Evolutionary conservation across 2,329 filamentous ascomycete genomes (phyloP).

Genomic region (Sarocladium oryzae): DNA sequence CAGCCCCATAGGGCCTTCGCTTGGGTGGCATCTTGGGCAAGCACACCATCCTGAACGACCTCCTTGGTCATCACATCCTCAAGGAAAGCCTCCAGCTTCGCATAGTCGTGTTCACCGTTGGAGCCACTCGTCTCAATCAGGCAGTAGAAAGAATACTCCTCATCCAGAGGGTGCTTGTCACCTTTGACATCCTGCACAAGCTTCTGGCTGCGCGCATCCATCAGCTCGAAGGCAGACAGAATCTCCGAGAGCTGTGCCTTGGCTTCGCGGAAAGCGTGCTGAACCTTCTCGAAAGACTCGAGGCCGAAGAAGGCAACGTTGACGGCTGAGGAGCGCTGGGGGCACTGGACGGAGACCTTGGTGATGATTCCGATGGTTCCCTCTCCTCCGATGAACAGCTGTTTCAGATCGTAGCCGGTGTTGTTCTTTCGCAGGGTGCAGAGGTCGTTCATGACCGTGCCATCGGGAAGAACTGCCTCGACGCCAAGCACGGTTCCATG

Average conservation of each 20-base stretch:
- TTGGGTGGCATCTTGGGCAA: slow-evolving; percentile 92
- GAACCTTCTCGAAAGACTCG: slow-evolving; percentile 83
- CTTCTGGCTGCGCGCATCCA: slow-evolving; percentile 80
- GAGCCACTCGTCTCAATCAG: slow-evolving; percentile 94
- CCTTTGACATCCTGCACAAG: slow-evolving; percentile 69
- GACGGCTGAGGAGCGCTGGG: slow-evolving; percentile 77
- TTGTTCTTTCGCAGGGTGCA: slow-evolving; percentile 93
- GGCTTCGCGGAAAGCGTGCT: slow-evolving; percentile 78
- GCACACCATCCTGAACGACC: slow-evolving; percentile 80
- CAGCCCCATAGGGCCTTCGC: slow-evolving; percentile 79
- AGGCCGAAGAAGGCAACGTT: slow-evolving; percentile 95
- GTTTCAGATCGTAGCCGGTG: slow-evolving; percentile 95
- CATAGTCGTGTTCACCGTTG: slow-evolving; percentile 86
- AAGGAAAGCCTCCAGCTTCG: slow-evolving; percentile 84
- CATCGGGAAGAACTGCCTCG: slow-evolving; percentile 89
- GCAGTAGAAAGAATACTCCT: slow-evolving; percentile 88
- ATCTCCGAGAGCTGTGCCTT: slow-evolving; percentile 91
- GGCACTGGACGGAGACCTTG: slow-evolving; percentile 80
- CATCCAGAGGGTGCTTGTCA: slow-evolving; percentile 74
- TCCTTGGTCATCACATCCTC: slow-evolving; percentile 86
- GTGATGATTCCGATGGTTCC: slow-evolving; percentile 95
- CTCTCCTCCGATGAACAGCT: slow-evolving; percentile 92
- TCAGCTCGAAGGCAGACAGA: slow-evolving; percentile 93
- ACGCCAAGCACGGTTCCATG: slow-evolving; percentile 90
- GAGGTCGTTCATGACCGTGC: slow-evolving; percentile 85